These are phyloP conservation scores for Dillenia turbinata DNA, from an alignment of 164 flowering plant genomes.

Conservation along the genomic window DNA sequence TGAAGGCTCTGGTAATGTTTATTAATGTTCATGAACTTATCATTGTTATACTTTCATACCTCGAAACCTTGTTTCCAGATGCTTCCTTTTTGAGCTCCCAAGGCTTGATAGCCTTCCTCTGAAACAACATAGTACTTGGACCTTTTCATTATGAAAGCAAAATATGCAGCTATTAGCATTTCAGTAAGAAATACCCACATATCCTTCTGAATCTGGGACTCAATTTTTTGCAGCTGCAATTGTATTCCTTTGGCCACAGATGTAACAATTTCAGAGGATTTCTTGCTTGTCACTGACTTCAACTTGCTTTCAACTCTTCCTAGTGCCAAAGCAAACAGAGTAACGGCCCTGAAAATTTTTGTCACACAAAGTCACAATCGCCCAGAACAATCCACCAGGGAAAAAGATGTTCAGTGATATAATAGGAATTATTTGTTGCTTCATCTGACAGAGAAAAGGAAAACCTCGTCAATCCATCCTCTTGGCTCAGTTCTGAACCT, in stretches of 20 bases:
- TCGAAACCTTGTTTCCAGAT: slow-evolving; percentile 58
- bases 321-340: slow-evolving; percentile 51
- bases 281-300: slow-evolving; percentile 44
- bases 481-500: slow-evolving; percentile 35
- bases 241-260: slow-evolving; percentile 49
- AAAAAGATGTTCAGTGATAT: not conserved
- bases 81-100: slow-evolving; percentile 59
- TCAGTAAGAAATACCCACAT: slow-evolving; percentile 42
- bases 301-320: slow-evolving; percentile 54
- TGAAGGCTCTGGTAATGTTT: too few species aligned
- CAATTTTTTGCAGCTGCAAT: slow-evolving; percentile 47
- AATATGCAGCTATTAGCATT: not conserved
- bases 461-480: slow-evolving; percentile 61
- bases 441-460: slow-evolving; percentile 2
- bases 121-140: slow-evolving; percentile 22
- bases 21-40: not conserved
- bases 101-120: slow-evolving; percentile 60
- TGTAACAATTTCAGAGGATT: slow-evolving; percentile 59
- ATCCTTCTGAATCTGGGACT: slow-evolving; percentile 64
- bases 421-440: not conserved
- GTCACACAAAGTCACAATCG: slow-evolving; percentile 7
- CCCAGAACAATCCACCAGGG: not conserved
- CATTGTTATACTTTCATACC: slow-evolving; percentile 31
- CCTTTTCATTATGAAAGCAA: not conserved
- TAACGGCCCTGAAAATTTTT: slow-evolving; percentile 46